Conservation (phyloP, 2,329 filamentous ascomycete genomes). For the Fusarium coicis region DNA sequence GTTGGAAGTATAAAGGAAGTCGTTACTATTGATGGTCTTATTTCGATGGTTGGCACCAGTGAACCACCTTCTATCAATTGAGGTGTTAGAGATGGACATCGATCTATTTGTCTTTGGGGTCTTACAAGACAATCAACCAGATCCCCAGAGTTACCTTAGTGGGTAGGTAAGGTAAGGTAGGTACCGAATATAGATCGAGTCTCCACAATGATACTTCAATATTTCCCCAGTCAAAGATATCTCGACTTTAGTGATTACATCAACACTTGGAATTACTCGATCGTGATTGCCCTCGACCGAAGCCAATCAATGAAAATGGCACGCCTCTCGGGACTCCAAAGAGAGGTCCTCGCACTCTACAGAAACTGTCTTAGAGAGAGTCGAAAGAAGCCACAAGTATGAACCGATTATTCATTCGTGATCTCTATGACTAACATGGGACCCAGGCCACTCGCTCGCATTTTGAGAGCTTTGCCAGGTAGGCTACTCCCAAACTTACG, state of each 20-base stretch:
- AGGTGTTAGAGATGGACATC: neutral
- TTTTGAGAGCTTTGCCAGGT: slow-evolving; percentile 74
- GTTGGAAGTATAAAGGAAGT: neutral
- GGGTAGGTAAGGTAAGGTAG: neutral
- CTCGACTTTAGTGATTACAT: slow-evolving; percentile 8
- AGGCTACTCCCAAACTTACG: slow-evolving; percentile 35
- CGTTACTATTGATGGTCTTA: too few relatives aligned
- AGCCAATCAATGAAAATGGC: slow-evolving; percentile 29
- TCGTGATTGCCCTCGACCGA: neutral
- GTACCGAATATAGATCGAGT: neutral
- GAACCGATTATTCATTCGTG: neutral
- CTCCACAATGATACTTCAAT: slow-evolving; percentile 21
- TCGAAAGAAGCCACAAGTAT: slow-evolving; percentile 80
- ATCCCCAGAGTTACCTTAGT: neutral
- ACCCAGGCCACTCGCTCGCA: slow-evolving; percentile 63
- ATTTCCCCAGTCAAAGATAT: slow-evolving; percentile 2
- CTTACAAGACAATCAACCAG: neutral
- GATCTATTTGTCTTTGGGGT: neutral
- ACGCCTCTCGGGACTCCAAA: slow-evolving; percentile 84
- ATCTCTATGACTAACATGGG: slow-evolving; percentile 25
- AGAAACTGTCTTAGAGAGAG: slow-evolving; percentile 85
- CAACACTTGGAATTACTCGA: slow-evolving; percentile 2
- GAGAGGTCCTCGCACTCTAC: slow-evolving; percentile 87
- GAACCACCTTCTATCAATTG: neutral
- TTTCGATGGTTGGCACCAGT: too few relatives aligned